Evolutionary conservation across 2,329 filamentous ascomycete species (phyloP).

Genomic region (Diplodia sapinea): DNA sequence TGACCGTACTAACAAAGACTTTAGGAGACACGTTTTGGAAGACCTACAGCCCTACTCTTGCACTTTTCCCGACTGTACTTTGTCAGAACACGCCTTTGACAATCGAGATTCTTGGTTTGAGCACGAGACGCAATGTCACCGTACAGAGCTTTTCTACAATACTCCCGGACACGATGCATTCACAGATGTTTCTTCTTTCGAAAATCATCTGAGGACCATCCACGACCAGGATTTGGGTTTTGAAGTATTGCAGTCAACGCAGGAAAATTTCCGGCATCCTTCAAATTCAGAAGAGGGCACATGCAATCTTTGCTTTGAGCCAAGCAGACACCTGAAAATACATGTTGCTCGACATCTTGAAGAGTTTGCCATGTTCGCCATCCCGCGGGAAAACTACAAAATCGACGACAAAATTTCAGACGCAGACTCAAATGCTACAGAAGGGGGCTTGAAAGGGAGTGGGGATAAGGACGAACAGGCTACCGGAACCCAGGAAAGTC

Average conservation of each 20-base stretch:
- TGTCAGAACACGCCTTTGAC: conserved; percentile 27
- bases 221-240: conserved; percentile 3
- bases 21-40: conserved; percentile 32
- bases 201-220: conserved; percentile 27
- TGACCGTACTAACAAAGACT: not conserved
- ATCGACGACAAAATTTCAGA: not conserved
- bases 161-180: conserved; percentile 25
- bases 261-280: conserved; percentile 18
- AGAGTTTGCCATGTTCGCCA: conserved; percentile 32
- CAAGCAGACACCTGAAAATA: conserved; percentile 27
- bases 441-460: not conserved
- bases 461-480: too few relatives aligned
- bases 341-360: conserved; percentile 33
- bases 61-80: conserved; percentile 30
- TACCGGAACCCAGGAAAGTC: too few relatives aligned
- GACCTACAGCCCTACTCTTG: conserved; percentile 34
- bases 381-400: conserved; percentile 21
- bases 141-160: conserved; percentile 31
- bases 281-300: not conserved
- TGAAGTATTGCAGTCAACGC: not conserved
- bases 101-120: conserved; percentile 32
- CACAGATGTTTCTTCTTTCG: not conserved
- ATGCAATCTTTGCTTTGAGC: conserved; percentile 31
- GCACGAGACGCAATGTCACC: conserved; percentile 32
- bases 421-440: not conserved